Evolutionary conservation across 2,329 filamentous ascomycete species (phyloP), one percentile per base, ranked within the genome.

Genomic region (Alternaria gaisen): DNA sequence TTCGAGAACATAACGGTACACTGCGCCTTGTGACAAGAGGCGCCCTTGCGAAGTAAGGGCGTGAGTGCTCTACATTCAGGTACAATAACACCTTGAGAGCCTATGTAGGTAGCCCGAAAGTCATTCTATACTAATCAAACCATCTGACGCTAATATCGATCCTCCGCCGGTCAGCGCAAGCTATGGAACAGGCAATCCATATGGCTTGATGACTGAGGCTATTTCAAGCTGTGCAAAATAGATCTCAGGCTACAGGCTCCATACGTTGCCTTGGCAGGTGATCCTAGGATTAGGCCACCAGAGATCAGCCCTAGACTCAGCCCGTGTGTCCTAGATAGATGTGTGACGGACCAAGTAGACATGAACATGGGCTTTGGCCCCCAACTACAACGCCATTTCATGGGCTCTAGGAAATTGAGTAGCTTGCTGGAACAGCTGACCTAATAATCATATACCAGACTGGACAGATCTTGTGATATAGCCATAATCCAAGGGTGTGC

Each of bases 401-500:
- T 12, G 12, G 18, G n/a, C 20, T 24, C 20, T 20, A 22, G 18
- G 22, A 18, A 14, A 16, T 47, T 20, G 48, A 20, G 28, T 26
- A 52, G 30, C 24, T 26, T 14, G 53, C 38, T 65, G 41, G 14
- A 58, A 34, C 40, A 53, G 48, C 12, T 40, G 34, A 48, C 34
- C 36, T 38, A 63, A 54, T 14, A 53, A 51, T 16, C n/a, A 54
- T 11, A 56, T 3, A 18, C 58, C 54, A 9, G 48, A 56, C 41
- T 55, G 24, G 2, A 34, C 51, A 14, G 51, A 50, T 12, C 50
- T 56, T 14, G 20, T 53, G 12, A 62, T 63, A 60, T 97, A 91
- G 83, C 96, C 96, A 50, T 5, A n/a, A 97, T 96, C 94, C 94
- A 97, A 22, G 93, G 92, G 79, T 97, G 93, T 47, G 85, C 84